Percentiles rank a stretch among this genome's conserved stretches.
phyloP scores from a whole-genome alignment of 2,329 filamentous ascomycete species.

The Neonectria sp. region DNA sequence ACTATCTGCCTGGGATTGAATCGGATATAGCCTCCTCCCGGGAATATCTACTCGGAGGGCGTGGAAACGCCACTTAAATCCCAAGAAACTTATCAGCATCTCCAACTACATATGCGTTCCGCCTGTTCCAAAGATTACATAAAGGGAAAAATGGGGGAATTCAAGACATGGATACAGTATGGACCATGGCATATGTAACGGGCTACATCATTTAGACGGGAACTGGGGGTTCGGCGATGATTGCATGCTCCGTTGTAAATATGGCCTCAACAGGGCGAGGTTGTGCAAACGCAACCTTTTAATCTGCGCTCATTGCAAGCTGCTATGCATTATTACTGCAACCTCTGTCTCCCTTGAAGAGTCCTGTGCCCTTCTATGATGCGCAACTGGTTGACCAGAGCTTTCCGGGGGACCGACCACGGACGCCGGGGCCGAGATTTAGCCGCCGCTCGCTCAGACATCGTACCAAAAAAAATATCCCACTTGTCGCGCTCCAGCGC shows the following conservation, averaged over 20 bases:
- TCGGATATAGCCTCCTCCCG: slow-evolving; percentile 9
- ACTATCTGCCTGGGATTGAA: not conserved
- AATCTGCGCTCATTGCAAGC: not conserved
- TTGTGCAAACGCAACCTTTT: slow-evolving; percentile 8
- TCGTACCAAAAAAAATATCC: slow-evolving; percentile 49
- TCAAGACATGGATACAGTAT: slow-evolving; percentile 37
- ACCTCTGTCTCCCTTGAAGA: not conserved
- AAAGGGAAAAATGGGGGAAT: slow-evolving; percentile 12
- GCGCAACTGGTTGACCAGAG: slow-evolving; percentile 12
- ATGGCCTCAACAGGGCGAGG: slow-evolving; percentile 24
- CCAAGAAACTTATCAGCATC: slow-evolving; percentile 1
- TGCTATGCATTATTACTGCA: not conserved
- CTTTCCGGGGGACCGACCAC: slow-evolving; percentile 19
- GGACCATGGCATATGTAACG: slow-evolving; percentile 40
- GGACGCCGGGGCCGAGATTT: slow-evolving; percentile 51
- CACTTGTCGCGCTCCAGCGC: slow-evolving; percentile 25
- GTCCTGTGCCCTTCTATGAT: not conserved
- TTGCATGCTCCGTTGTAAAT: slow-evolving; percentile 42
- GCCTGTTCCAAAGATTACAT: slow-evolving; percentile 19
- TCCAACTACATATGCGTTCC: slow-evolving; percentile 9
- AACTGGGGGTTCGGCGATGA: slow-evolving; percentile 36
- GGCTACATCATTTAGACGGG: slow-evolving; percentile 45
- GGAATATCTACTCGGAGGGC: slow-evolving; percentile 7
- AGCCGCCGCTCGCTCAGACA: slow-evolving; percentile 48
- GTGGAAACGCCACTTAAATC: not conserved